Base-by-base conservation (phyloP, 306 rosid species). In the Arachis hypogaea region DNA sequence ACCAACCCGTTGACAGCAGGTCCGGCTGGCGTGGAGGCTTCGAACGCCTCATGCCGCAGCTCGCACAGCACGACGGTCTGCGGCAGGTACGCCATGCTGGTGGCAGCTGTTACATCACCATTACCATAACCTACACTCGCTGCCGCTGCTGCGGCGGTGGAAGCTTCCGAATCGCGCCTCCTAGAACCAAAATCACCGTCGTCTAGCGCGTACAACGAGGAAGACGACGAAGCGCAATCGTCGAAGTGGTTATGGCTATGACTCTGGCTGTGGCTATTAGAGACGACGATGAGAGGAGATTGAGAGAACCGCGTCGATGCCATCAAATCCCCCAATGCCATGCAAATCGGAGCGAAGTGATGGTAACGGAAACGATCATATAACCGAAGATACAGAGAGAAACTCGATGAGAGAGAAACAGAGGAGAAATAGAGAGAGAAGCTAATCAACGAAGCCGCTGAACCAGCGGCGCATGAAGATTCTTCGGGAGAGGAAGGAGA, bases 261-360 rank as follows among this genome's bases (percentile, higher is more conserved):
- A 11, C 4, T 54, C 70, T 90, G 90, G 79, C 74, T 66, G 69
- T 89, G 89, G 55, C 18, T 49, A 75, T 63, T 88, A 6, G 96
- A 77, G 12, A 89, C 86, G 73, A 85, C 86, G 59, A 82, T 85
- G 45, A 81, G 80, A 38, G 92, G 72, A 78, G 98, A 88, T 83
- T 95, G 97, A 43, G 97, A 90, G 86, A 92, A 87, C 78, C 96
- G 86, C 56, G 99, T 90, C 72, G 46, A 43, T 43, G 93, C 92
- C 99, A 92, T 90, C 81, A 88, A 84, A 84, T 95, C 93, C 75
- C 97, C 98, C 98, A 92, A 92, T 95, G 99, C 99, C 99, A 95
- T 95, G 80, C 99, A 90, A 95, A 90, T 86, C 87, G 59, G 16
- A 28, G 38, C 40, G 6, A 28, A 22, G 3, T 22, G 61, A 28